Conservation (phyloP, 192 early-diverging fungal genomes). For the Coemansia sp. region DNA sequence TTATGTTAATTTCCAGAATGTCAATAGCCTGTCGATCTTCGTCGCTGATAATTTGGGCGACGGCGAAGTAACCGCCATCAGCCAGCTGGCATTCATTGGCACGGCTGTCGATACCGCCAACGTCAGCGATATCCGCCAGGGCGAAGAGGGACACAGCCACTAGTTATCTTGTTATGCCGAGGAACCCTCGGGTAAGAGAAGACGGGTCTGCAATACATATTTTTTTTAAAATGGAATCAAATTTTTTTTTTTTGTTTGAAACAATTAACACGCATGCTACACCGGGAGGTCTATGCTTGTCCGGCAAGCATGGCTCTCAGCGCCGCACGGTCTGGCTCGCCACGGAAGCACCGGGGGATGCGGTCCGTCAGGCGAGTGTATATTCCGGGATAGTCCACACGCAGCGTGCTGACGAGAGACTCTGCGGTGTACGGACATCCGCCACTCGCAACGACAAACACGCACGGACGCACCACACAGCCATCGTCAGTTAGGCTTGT, state of each 20-base stretch:
- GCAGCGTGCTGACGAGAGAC: conserved; percentile 15
- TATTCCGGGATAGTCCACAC: conserved; percentile 25
- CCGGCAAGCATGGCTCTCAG: conserved; percentile 11
- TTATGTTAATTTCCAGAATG: conserved; percentile 94
- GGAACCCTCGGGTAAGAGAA: no score
- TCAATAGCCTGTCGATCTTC: conserved; percentile 80
- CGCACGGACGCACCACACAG: conserved; percentile 16
- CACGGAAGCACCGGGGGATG: conserved; percentile 32
- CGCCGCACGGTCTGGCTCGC: conserved; percentile 17
- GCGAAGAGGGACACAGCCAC: conserved; percentile 26
- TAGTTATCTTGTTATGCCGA: background rate
- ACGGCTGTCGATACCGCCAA: conserved; percentile 62
- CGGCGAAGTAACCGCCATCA: conserved; percentile 80
- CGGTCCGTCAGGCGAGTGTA: conserved; percentile 9
- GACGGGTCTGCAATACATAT: background rate
- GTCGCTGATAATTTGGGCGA: conserved; percentile 84
- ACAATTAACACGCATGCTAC: background rate
- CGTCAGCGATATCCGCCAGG: conserved; percentile 51
- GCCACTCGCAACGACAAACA: conserved; percentile 21
- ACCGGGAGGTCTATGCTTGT: conserved; percentile 1
- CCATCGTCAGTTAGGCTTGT: background rate
- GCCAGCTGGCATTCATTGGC: conserved; percentile 81
- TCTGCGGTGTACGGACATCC: background rate
- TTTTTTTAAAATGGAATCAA: background rate
- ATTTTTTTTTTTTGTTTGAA: background rate